phyloP scores from a whole-genome alignment of 2,329 filamentous ascomycete genomes.

The Ceratocystis ficicola region DNA sequence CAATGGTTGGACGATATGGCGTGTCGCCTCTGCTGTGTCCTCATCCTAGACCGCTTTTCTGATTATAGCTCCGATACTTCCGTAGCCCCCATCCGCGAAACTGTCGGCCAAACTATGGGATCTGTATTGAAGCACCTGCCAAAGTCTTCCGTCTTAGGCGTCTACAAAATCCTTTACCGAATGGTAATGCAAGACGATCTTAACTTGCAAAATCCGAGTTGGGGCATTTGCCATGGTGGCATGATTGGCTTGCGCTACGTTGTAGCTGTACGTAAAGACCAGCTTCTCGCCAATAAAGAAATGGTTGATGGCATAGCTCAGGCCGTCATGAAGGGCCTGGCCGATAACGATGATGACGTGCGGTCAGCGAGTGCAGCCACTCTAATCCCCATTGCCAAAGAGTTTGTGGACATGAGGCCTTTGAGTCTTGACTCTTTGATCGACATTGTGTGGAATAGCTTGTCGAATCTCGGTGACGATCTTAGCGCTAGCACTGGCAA shows the following conservation, averaged over 20 bases:
- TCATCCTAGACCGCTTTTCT: constrained; percentile 94
- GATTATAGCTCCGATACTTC: constrained; percentile 97
- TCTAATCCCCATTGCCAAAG: constrained; percentile 85
- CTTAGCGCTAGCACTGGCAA: constrained; percentile 93
- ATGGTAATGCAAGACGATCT: constrained; percentile 88
- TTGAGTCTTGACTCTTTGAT: constrained; percentile 69
- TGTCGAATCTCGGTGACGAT: constrained; percentile 93
- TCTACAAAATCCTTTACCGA: constrained; percentile 72
- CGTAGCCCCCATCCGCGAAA: constrained; percentile 90
- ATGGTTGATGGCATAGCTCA: constrained; percentile 88
- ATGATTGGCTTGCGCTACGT: constrained; percentile 96
- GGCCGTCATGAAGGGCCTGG: constrained; percentile 89
- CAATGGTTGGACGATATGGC: constrained; percentile 87
- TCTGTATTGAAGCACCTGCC: constrained; percentile 78
- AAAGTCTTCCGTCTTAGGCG: constrained; percentile 62
- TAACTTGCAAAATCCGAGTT: constrained; percentile 59
- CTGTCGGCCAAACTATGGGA: constrained; percentile 84
- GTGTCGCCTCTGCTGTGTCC: constrained; percentile 86
- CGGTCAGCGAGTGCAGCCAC: constrained; percentile 96
- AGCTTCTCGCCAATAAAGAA: constrained; percentile 68
- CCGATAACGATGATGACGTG: constrained; percentile 86
- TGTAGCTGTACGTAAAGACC: constrained; percentile 84
- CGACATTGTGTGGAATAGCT: constrained; percentile 91
- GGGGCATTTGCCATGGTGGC: constrained; percentile 93
- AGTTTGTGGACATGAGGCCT: constrained; percentile 79